Conservation (phyloP, 305 asterid species). For the Coffea humblotiana region DNA sequence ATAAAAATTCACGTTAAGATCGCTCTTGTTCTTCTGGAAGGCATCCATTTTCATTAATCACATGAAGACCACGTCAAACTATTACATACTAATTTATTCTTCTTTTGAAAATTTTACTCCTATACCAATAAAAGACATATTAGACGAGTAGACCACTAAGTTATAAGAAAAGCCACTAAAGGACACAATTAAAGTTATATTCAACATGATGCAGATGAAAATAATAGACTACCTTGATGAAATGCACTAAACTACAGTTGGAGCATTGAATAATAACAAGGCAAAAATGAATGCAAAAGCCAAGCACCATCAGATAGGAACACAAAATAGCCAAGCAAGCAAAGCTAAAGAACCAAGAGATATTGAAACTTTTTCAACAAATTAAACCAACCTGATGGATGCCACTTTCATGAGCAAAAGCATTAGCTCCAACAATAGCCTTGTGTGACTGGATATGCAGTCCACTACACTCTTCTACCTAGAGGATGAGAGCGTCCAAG, state of each 20-base stretch:
- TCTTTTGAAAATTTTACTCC: neutral
- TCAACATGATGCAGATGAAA: neutral
- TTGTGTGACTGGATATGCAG: constrained; percentile 93
- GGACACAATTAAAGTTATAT: neutral
- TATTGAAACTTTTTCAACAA: neutral
- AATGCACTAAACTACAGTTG: neutral
- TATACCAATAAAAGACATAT: neutral
- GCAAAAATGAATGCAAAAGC: neutral
- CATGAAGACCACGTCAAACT: neutral
- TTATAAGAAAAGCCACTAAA: neutral
- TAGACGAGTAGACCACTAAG: neutral
- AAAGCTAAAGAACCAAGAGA: neutral
- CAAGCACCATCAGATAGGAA: neutral
- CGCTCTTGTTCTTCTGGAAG: neutral
- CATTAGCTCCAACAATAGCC: constrained; percentile 98
- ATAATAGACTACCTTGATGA: neutral
- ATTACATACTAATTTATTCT: too few relatives aligned
- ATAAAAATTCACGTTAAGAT: neutral
- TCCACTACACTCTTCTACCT: constrained; percentile 97
- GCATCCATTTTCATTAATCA: neutral
- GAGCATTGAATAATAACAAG: neutral
- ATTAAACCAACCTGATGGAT: constrained; percentile 82
- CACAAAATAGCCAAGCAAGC: neutral
- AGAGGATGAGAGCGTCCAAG: constrained; percentile 24
- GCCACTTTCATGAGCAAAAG: constrained; percentile 99